These are phyloP conservation scores for Pelargonium fulgidum DNA, from an alignment of 441 rosid species.

Conservation along the genomic window DNA sequence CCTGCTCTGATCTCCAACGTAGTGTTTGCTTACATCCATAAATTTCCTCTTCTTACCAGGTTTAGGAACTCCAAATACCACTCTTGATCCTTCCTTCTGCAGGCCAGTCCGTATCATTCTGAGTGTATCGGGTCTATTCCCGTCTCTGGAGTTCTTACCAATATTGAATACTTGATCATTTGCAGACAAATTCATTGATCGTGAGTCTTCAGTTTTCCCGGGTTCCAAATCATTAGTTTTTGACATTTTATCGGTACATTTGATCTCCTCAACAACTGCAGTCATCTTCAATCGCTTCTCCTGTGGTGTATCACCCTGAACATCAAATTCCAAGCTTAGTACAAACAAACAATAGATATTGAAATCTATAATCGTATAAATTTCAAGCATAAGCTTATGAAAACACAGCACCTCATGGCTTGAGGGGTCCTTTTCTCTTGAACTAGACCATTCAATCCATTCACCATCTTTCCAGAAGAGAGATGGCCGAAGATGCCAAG, in stretches of 20 bases:
- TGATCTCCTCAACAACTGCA: constrained; percentile 33
- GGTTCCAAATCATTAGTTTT: constrained; percentile 33
- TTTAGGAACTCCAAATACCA: constrained; percentile 82
- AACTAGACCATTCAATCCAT: constrained; percentile 77
- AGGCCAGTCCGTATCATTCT: constrained; percentile 63
- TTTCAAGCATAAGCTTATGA: constrained; percentile 10
- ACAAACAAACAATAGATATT: constrained; percentile 15
- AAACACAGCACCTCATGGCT: constrained; percentile 45
- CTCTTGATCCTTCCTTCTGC: constrained; percentile 78
- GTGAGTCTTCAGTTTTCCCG: constrained; percentile 42
- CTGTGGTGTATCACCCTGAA: constrained; percentile 82
- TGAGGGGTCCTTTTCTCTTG: constrained; percentile 29
- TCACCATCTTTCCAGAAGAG: constrained; percentile 74
- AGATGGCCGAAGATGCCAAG: constrained; percentile 89
- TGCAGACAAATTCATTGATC: constrained; percentile 46
- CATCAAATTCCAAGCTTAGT: constrained; percentile 23
- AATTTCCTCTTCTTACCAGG: constrained; percentile 97
- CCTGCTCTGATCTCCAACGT: constrained; percentile 45
- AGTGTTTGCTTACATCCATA: constrained; percentile 97
- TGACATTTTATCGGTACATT: constrained; percentile 44
- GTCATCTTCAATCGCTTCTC: constrained; percentile 66
- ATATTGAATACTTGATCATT: constrained; percentile 58
- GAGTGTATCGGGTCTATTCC: constrained; percentile 39
- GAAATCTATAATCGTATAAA: constrained; percentile 14
- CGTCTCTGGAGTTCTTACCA: constrained; percentile 53